Conservation (phyloP, 345 rosid genomes). For the Isatis tinctoria region DNA sequence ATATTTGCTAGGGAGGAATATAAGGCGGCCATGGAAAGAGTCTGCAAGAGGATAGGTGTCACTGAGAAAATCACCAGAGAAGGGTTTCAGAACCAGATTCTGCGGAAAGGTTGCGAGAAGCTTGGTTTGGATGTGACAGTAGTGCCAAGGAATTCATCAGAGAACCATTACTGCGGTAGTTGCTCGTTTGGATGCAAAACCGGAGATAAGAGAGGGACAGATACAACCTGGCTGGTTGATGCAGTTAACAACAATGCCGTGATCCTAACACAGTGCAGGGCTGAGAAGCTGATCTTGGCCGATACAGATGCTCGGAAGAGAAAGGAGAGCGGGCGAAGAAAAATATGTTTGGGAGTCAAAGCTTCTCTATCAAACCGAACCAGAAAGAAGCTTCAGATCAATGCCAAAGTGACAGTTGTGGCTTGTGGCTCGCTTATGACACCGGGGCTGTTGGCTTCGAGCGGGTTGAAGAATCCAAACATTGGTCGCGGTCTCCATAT, state of each 20-base stretch:
- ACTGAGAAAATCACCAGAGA: conserved; percentile 41
- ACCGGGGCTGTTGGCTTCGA: conserved; percentile 48
- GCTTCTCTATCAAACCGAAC: conserved; percentile 32
- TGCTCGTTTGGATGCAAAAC: conserved; percentile 57
- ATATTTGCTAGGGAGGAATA: conserved; percentile 41
- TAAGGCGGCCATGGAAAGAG: conserved; percentile 48
- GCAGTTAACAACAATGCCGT: conserved; percentile 53
- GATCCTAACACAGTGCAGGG: conserved; percentile 54
- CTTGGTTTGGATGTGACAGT: conserved; percentile 48
- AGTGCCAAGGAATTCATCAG: conserved; percentile 48
- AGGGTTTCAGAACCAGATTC: conserved; percentile 65
- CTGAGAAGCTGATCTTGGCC: conserved; percentile 45
- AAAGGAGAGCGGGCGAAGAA: conserved; percentile 22
- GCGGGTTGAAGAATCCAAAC: conserved; percentile 56
- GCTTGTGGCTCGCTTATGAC: conserved; percentile 66
- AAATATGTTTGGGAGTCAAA: conserved; percentile 51
- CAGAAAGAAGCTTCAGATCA: conserved; percentile 45
- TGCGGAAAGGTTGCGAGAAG: conserved; percentile 61
- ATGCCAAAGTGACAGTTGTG: conserved; percentile 54
- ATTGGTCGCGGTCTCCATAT: conserved; percentile 64
- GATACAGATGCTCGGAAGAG: conserved; percentile 30
- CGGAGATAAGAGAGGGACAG: conserved; percentile 63
- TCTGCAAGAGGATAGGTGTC: conserved; percentile 49
- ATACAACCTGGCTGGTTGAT: conserved; percentile 62
- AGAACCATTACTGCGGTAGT: conserved; percentile 57